Base-by-base conservation (phyloP, 2,329 filamentous ascomycete genomes). In the Lachnellula suecica region DNA sequence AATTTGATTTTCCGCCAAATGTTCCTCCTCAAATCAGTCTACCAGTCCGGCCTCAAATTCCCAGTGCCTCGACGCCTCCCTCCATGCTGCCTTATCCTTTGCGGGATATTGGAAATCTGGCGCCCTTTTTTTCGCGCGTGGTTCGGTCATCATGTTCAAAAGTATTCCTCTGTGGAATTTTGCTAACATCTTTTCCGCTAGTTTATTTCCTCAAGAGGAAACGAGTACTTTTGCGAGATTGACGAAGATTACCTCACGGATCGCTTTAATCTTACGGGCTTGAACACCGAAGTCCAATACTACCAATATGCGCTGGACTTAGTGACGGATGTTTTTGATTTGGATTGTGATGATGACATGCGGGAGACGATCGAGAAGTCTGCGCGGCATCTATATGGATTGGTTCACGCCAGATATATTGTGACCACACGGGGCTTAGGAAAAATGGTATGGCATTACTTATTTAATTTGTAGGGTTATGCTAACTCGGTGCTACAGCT, bases 151-250 rank as follows among this genome's bases (percentile, higher is more conserved):
- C 19, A 19, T 40, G 17, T 40, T 19, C 31, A 35, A 19, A 19
- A n/a, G 17, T 19, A 40, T 40, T 19, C 20, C 11, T 10, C 27
- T 31, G 7, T 10, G 31, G 20, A 44, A 11, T 56, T 51, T 55
- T 57, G 59, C 66, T 61, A 63, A 63, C 45, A 5, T 25, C 22
- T 47, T 25, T 19, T 46, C 15, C 53, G n/a, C 49, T 68, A 99
- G 94, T 99, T 99, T 72, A 97, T 97, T 66, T 97, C 93, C 4
- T 96, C 92, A 5, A 84, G 94, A 51, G 94, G 94, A 60, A 97
- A 99, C 74, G 94, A 99, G 71, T 99, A 99, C 74, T 99, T 97
- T 68, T 99, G 94, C 82, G 94, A 99, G 70, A 97, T 99, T 66
- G 94, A 99, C 72, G 94, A 99, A 71, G 94, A 99, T 66, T 99